Evolutionary conservation across 2,329 filamentous ascomycete species (phyloP).

Genomic region (Microsporum audouinii): DNA sequence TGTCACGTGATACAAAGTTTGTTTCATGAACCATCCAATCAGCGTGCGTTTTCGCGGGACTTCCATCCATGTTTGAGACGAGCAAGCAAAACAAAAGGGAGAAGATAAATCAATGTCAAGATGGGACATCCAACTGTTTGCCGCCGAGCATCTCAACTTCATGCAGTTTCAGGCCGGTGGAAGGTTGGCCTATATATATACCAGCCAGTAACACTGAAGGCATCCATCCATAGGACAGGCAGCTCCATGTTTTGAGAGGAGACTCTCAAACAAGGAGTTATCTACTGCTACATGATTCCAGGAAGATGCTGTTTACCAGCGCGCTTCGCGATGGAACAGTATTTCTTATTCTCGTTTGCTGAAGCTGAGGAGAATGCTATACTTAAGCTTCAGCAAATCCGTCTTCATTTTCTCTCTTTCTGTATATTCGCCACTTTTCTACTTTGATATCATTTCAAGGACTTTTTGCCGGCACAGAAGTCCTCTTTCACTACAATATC

Average conservation of each 20-base stretch:
- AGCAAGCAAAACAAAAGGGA: background rate
- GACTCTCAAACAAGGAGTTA: background rate
- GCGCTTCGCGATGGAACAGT: background rate
- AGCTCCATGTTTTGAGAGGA: background rate
- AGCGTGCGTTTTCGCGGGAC: background rate
- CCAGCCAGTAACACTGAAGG: background rate
- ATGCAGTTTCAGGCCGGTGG: background rate
- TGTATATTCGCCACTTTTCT: background rate
- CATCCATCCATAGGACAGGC: background rate
- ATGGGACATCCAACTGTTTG: background rate
- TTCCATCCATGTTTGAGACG: background rate
- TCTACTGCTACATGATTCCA: background rate
- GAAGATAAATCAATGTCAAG: background rate
- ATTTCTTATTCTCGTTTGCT: slow-evolving; percentile 1
- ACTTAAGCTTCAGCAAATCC: slow-evolving; percentile 1
- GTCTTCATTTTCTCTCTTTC: background rate
- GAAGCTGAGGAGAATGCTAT: background rate
- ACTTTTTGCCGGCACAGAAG: background rate
- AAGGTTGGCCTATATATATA: background rate
- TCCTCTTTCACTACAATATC: background rate
- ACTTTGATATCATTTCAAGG: background rate
- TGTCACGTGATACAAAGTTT: background rate
- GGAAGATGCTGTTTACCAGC: background rate
- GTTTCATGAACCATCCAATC: background rate
- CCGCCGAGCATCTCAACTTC: background rate